A percentile compares a stretch with the other conserved stretches of the same genome.
Conservation (phyloP, 805 yeast genomes). For the Candida fluviatilis region DNA sequence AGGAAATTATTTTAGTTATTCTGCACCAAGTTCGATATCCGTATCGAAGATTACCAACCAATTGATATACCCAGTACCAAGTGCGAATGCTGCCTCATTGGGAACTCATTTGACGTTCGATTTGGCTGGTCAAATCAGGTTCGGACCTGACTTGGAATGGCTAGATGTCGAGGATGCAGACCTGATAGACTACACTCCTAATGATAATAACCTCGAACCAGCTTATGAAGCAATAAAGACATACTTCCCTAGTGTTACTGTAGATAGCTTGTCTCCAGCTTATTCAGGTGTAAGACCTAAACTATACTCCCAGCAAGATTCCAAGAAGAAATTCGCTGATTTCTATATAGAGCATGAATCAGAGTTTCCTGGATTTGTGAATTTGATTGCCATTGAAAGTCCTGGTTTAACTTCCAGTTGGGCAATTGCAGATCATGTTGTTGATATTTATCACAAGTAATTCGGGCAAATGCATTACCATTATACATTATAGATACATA, state of each 20-base stretch:
- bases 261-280: conserved; percentile 53
- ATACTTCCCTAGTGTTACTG: conserved; percentile 60
- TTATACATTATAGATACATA: background rate
- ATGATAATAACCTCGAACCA: conserved; percentile 41
- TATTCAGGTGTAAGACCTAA: conserved; percentile 88
- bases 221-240: conserved; percentile 57
- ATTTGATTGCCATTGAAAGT: conserved; percentile 79
- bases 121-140: conserved; percentile 70
- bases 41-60: conserved; percentile 27
- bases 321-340: conserved; percentile 52
- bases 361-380: conserved; percentile 74
- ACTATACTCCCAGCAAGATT: conserved; percentile 42
- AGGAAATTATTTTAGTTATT: conserved; percentile 73
- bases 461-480: background rate
- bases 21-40: conserved; percentile 40
- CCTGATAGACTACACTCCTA: conserved; percentile 45
- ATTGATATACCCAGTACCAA: conserved; percentile 69
- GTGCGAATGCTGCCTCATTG: conserved; percentile 64
- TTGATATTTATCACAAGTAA: conserved; percentile 20
- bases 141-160: conserved; percentile 92
- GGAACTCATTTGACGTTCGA: conserved; percentile 89
- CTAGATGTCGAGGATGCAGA: conserved; percentile 37
- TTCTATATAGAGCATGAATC: conserved; percentile 68
- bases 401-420: conserved; percentile 83
- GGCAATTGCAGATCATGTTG: conserved; percentile 79